Percentiles rank a stretch among this genome's conserved stretches.
Evolutionary conservation across 1,284 basidiomycete genomes (phyloP).

Genomic region (Moniliella sp.): DNA sequence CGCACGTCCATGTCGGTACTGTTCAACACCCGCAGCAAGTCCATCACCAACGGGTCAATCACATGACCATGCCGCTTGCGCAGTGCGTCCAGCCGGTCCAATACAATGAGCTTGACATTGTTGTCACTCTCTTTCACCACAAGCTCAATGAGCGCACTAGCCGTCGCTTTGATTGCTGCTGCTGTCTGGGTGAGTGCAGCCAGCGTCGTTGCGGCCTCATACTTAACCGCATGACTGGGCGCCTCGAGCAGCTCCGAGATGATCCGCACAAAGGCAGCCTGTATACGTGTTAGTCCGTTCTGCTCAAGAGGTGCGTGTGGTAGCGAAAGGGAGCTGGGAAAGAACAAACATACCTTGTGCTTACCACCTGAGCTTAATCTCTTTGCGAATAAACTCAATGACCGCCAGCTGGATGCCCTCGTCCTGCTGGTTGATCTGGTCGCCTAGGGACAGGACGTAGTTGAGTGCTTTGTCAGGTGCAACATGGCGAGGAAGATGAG

Average conservation of each 20-base stretch:
- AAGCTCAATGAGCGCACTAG: slow-evolving; percentile 67
- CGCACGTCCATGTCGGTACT: slow-evolving; percentile 92
- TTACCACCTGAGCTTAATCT: slow-evolving; percentile 67
- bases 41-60: slow-evolving; percentile 79
- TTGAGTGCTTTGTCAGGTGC: slow-evolving; percentile 75
- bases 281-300: background rate
- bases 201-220: slow-evolving; percentile 85
- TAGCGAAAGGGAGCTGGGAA: background rate
- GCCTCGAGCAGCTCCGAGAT: slow-evolving; percentile 87
- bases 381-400: slow-evolving; percentile 78
- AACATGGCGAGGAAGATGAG: slow-evolving; percentile 81
- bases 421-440: slow-evolving; percentile 62
- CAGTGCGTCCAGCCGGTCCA: slow-evolving; percentile 69
- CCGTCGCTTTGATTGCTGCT: slow-evolving; percentile 84
- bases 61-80: slow-evolving; percentile 73
- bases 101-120: slow-evolving; percentile 94
- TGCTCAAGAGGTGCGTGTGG: too few relatives aligned
- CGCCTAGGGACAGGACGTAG: slow-evolving; percentile 67
- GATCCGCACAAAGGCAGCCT: slow-evolving; percentile 74
- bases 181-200: slow-evolving; percentile 87
- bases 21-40: slow-evolving; percentile 71
- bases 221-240: slow-evolving; percentile 81
- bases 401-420: slow-evolving; percentile 87
- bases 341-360: too few relatives aligned
- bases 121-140: slow-evolving; percentile 91